These are phyloP conservation scores for Porcisia deanei DNA, from an alignment of 208 protist genomes.

Conservation along the genomic window DNA sequence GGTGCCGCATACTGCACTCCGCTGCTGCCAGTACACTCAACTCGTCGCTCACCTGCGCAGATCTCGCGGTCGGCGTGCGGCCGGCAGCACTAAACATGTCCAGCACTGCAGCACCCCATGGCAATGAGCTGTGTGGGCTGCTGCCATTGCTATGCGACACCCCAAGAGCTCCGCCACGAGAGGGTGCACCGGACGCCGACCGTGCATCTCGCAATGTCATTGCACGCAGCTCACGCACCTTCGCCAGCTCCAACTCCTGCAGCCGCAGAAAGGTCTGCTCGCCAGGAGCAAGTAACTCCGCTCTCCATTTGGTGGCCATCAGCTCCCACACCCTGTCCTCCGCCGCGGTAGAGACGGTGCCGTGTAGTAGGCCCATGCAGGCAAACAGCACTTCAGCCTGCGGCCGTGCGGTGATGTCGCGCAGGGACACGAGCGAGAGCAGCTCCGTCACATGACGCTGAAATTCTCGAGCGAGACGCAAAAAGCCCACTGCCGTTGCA, in stretches of 20 bases:
- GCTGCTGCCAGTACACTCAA: slow-evolving; percentile 20
- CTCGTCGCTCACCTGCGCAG: background rate
- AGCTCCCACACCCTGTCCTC: slow-evolving; percentile 45
- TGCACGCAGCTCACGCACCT: slow-evolving; percentile 36
- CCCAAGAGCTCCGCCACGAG: background rate
- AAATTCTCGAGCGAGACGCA: slow-evolving; percentile 17
- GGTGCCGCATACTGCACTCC: slow-evolving; percentile 15
- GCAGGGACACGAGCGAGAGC: slow-evolving; percentile 38
- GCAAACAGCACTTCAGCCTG: slow-evolving; percentile 37
- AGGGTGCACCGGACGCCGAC: background rate
- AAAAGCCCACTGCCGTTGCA: slow-evolving; percentile 11
- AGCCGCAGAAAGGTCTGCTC: slow-evolving; percentile 31
- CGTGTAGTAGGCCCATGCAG: slow-evolving; percentile 28
- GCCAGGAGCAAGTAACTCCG: slow-evolving; percentile 44
- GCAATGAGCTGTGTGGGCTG: background rate
- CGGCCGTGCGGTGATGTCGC: slow-evolving; percentile 36
- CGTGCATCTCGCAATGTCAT: slow-evolving; percentile 2
- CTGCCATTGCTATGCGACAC: background rate
- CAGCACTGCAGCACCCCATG: background rate
- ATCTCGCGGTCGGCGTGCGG: background rate
- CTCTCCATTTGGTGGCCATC: slow-evolving; percentile 40
- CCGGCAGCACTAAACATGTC: slow-evolving; percentile 12
- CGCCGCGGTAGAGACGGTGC: slow-evolving; percentile 16
- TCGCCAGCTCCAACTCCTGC: slow-evolving; percentile 39
- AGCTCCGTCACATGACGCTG: slow-evolving; percentile 30